These are phyloP conservation scores for Elsinoe ampelina DNA, from an alignment of 2,329 filamentous ascomycete species.

Conservation along the genomic window DNA sequence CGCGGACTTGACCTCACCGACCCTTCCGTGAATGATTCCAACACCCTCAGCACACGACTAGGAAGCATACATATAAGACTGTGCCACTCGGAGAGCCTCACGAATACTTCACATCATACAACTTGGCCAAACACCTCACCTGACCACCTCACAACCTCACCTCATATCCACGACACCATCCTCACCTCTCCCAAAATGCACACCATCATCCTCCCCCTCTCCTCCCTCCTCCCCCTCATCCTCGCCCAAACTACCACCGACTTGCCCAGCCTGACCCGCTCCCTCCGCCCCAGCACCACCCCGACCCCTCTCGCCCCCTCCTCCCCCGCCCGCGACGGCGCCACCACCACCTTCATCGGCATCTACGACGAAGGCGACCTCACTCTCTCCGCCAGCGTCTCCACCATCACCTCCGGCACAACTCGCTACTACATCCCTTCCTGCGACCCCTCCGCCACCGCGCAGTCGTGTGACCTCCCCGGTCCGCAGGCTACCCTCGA, in stretches of 20 bases:
- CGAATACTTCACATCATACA: too few species aligned
- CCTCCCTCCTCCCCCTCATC: not conserved
- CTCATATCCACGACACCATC: not conserved
- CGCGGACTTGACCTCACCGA: too few species aligned
- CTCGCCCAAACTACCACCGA: not conserved
- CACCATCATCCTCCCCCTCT: not conserved
- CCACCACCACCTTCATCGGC: not conserved
- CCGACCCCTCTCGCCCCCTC: not conserved
- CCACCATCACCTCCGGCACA: not conserved
- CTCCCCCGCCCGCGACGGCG: not conserved
- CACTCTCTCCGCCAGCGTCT: not conserved
- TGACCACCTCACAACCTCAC: too few species aligned
- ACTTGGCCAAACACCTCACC: too few species aligned
- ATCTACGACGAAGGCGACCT: not conserved
- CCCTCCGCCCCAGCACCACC: not conserved
- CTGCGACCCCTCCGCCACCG: not conserved
- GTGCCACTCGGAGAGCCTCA: too few species aligned
- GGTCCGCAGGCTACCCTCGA: not conserved
- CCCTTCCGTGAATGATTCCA: too few species aligned
- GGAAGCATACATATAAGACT: too few species aligned
- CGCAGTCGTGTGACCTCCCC: not conserved
- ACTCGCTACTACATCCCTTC: not conserved
- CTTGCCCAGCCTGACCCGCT: not conserved
- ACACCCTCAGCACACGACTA: too few species aligned
- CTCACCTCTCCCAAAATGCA: not conserved